Evolutionary conservation across 129 eudicot genomes (phyloP), one percentile per base, ranked within the genome.

Genomic region (Heracleum sosnowskyi): DNA sequence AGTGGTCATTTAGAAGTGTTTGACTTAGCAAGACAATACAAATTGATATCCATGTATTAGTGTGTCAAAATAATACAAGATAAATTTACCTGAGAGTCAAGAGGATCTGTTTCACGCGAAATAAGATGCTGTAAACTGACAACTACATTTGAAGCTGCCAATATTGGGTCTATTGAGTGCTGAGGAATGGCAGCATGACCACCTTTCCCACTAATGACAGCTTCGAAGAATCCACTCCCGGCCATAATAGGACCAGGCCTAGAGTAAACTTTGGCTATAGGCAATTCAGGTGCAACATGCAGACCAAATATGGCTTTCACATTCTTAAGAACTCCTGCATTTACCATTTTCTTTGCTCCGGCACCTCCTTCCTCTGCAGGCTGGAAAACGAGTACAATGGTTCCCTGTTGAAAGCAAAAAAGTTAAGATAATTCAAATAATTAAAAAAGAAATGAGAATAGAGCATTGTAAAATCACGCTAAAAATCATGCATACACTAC

Each of bases 121-220:
- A 90, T 85, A 69, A 88, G 85, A 79, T 90, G 92, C 42, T 90
- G 96, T 47, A 90, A 84, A 81, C 92, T 90, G 46, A 88, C 83
- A 47, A 91, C 86, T 8, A 88, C 84, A 36, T 85, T 88, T 41
- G 96, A 91, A 73, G 90, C 89, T 34, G 96, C 90, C 80, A 91
- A 46, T 13, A 91, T 88, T 8, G 97, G 96, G 82, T 93, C 98
- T 9, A 90, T 78, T 37, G 92, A 75, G 76, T 79, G 87, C 0
- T 91, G 96, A 2, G 98, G 98, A 83, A 88, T 84, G 72, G 96
- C 96, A 2, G 96, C 98, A 81, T 93, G 98, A 53, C 98, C 98
- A 0, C 98, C 98, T 78, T 89, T 93, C 29, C 96, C 96, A 49
- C 81, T 73, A 55, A 88, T 88, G 37, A 78, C 81, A 4, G 96